Evolutionary conservation across 129 eudicot genomes (phyloP), one percentile per base, ranked within the genome.

Genomic region (Escallonia herrerae): DNA sequence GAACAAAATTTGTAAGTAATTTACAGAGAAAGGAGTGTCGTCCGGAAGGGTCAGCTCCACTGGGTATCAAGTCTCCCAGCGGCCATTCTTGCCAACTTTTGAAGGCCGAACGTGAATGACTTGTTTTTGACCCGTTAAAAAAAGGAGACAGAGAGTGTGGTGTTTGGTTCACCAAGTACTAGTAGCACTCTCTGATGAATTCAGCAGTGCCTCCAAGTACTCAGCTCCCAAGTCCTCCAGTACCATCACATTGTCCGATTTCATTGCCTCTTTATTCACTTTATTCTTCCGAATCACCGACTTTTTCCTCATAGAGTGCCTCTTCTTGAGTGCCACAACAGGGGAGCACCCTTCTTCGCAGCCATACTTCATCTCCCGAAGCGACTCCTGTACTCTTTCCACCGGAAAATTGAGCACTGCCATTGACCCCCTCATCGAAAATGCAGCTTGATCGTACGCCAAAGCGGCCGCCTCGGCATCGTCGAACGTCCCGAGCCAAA

Each of bases 391-490:
- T 15, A 87, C 97, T 60, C 79, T 63, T 52, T 91, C 97, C 40
- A 58, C 90, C 54, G 97, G 90, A 52, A 90, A 90, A 64, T 90
- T 90, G 38, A 90, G 80, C 44, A 90, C 85, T 3, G 97, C 97
- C 61, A 68, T 39, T 15, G 78, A 33, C 10, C 97, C 90, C 60
- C 95, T 69, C 91, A 86, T 82, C 5, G 87, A 68, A 56, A 78
- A 86, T 59, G 97, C 95, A 1, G 97, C 97, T 51, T 86, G 97
- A 65, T 90, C 97, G 40, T 90, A 90, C 0, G 97, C 97, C 83
- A 85, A 38, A 3, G 97, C 97, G 1, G 97, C 97, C 0, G 79
- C 90, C 72, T 90, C 91, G 0, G 90, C 95, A n/a, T 62, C 80
- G 44, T 84, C 97, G 33, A 90, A 90, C 58, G 97, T 90, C 4